Conservation (phyloP, 1,139 yeast species). For the Protomyces macrosporus region DNA sequence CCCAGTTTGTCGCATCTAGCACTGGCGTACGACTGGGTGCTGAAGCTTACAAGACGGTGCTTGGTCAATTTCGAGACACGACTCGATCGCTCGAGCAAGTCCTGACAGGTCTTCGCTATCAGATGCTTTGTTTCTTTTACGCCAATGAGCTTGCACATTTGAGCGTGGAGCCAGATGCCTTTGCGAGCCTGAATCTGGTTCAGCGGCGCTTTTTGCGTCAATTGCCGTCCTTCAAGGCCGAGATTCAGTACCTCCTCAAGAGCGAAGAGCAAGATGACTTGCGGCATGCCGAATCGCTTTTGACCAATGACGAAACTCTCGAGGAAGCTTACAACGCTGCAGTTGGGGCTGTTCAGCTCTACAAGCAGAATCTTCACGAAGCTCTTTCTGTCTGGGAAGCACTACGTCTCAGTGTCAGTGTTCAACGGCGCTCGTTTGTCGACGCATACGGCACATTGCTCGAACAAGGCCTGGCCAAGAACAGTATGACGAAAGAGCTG, state of each 20-base stretch:
- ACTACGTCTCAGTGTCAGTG: not conserved
- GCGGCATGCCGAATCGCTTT: not conserved
- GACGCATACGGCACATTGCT: constrained; percentile 6
- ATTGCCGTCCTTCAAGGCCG: constrained; percentile 13
- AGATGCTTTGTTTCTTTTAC: constrained; percentile 1
- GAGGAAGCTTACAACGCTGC: not conserved
- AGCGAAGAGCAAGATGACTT: not conserved
- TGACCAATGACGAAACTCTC: not conserved
- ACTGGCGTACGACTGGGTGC: constrained; percentile 4
- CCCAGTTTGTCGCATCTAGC: not conserved
- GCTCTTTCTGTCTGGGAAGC: not conserved
- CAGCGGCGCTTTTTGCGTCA: constrained; percentile 4
- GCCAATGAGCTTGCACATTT: constrained; percentile 6
- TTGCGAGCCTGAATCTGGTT: not conserved
- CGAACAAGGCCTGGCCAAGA: constrained; percentile 4
- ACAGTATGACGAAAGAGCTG: not conserved
- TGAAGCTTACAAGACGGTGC: constrained; percentile 3
- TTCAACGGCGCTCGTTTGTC: not conserved
- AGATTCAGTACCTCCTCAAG: not conserved
- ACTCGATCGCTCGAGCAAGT: constrained; percentile 10
- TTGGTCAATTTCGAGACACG: constrained; percentile 4
- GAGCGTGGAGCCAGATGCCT: not conserved
- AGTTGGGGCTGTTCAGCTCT: not conserved
- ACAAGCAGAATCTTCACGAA: not conserved
- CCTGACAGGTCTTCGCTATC: constrained; percentile 2